Evolutionary conservation across 2,329 filamentous ascomycete genomes (phyloP), one percentile per base, ranked within the genome.

Genomic region (Pyrenophora teres): DNA sequence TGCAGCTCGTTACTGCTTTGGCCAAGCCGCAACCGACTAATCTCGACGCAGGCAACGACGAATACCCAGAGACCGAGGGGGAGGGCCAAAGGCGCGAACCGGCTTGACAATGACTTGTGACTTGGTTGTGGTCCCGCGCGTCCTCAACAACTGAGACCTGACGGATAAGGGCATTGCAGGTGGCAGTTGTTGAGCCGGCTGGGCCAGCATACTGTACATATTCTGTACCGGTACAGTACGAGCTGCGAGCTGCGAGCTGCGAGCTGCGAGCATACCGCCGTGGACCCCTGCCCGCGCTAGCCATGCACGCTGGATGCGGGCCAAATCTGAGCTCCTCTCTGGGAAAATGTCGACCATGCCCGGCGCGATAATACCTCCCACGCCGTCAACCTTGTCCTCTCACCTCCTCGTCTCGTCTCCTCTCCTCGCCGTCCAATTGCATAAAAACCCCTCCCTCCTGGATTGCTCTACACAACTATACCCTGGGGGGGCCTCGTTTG

Each of bases 11-110:
- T 60, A 38, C 57, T 65, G 62, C 60, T 62, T 52, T 59, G 61
- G 57, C 53, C 50, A 52, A 53, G 44, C 33, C 63, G 62, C 67
- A 67, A 68, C 65, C 39, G 43, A 40, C 43, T 38, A 69, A 62
- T 62, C 56, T 64, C 60, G 65, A 57, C 55, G 55, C 47, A 35
- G 61, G 62, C 67, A 67, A 68, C 67, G 35, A 49, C 33, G 31
- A 25, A 57, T 63, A 63, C 62, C 61, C 58, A 45, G 15, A 42
- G 42, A 15, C 16, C 33, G 9, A 19, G 19, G 45, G 23, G 2
- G 23, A 25, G 23, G 8, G 23, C 23, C 4, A 33, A 18, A 31
- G 21, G 19, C 19, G 19, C 19, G 19, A 21, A 21, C 19, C 15
- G 15, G 15, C 15, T 15, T 15, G 15, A 15, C 15, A 15, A 15